phyloP scores from a whole-genome alignment of 2,329 filamentous ascomycete species.

The Diaporthe amygdali region DNA sequence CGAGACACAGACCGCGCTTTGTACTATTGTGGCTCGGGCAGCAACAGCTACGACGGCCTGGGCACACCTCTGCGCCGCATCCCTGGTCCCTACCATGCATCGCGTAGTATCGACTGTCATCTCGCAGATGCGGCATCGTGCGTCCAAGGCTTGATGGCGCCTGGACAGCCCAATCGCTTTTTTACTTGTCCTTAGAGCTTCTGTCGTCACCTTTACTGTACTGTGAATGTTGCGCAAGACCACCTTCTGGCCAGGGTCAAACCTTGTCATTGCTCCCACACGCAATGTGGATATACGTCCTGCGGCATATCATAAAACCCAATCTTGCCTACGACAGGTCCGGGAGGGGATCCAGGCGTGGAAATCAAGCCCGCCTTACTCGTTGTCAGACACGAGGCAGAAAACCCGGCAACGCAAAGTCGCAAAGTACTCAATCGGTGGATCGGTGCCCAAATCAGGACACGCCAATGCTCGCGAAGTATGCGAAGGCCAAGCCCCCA shows the following conservation, averaged over 20 bases:
- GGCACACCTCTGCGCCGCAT: slow-evolving; percentile 14
- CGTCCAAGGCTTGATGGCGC: slow-evolving; percentile 19
- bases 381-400: background rate
- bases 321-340: slow-evolving; percentile 16
- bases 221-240: slow-evolving; percentile 1
- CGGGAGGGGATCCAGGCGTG: slow-evolving; percentile 10
- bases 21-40: slow-evolving; percentile 21
- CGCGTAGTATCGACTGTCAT: slow-evolving; percentile 19
- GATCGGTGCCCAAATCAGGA: slow-evolving; percentile 7
- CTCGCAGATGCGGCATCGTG: slow-evolving; percentile 25
- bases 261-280: slow-evolving; percentile 11
- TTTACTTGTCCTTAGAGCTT: background rate
- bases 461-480: background rate
- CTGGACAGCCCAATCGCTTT: slow-evolving; percentile 19
- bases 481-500: background rate
- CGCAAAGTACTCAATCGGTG: background rate
- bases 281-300: slow-evolving; percentile 1
- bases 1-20: slow-evolving; percentile 17
- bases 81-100: slow-evolving; percentile 18
- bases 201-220: background rate
- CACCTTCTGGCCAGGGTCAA: slow-evolving; percentile 4
- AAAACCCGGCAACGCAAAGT: slow-evolving; percentile 13
- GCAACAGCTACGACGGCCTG: slow-evolving; percentile 22
- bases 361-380: slow-evolving; percentile 11
- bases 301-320: slow-evolving; percentile 10